Evolutionary conservation across 805 yeast species (phyloP).

Genomic region (Spencermartinsiella europaea): DNA sequence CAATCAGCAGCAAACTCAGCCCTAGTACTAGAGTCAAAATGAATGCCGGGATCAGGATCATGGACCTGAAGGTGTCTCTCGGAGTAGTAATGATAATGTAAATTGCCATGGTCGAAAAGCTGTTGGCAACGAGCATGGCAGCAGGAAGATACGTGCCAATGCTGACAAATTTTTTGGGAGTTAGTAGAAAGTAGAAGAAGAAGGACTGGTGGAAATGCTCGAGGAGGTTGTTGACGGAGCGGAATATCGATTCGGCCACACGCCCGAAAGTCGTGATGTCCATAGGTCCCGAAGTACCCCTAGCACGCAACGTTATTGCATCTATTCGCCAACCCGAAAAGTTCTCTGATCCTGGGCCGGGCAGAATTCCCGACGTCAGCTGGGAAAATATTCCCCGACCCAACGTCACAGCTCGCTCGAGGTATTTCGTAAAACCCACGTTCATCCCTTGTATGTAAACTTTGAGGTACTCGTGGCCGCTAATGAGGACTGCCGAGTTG

Average conservation of each 20-base stretch:
- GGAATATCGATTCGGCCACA: conserved; percentile 76
- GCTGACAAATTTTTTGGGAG: conserved; percentile 78
- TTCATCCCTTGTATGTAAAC: conserved; percentile 54
- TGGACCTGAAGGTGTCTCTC: conserved; percentile 1
- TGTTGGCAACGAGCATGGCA: conserved; percentile 63
- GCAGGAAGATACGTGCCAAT: conserved; percentile 91
- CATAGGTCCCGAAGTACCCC: conserved; percentile 48
- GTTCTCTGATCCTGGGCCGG: conserved; percentile 73
- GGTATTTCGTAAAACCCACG: conserved; percentile 31
- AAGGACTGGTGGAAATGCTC: conserved; percentile 98
- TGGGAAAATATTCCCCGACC: conserved; percentile 61
- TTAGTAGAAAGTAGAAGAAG: conserved; percentile 79
- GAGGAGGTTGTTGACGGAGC: conserved; percentile 84
- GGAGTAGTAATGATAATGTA: conserved; percentile 20
- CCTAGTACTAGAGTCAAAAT: conserved; percentile 9
- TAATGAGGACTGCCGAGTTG: conserved; percentile 70
- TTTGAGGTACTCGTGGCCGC: conserved; percentile 70
- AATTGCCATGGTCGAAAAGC: conserved; percentile 68
- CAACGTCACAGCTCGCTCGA: conserved; percentile 51
- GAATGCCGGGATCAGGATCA: conserved; percentile 2
- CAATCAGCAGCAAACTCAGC: conserved; percentile 5
- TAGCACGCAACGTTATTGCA: conserved; percentile 74
- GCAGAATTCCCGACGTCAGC: conserved; percentile 63
- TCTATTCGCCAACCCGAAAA: conserved; percentile 97
- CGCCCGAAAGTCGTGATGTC: conserved; percentile 93